phyloP scores from a whole-genome alignment of 306 rosid genomes.

The Citrullus amarus region DNA sequence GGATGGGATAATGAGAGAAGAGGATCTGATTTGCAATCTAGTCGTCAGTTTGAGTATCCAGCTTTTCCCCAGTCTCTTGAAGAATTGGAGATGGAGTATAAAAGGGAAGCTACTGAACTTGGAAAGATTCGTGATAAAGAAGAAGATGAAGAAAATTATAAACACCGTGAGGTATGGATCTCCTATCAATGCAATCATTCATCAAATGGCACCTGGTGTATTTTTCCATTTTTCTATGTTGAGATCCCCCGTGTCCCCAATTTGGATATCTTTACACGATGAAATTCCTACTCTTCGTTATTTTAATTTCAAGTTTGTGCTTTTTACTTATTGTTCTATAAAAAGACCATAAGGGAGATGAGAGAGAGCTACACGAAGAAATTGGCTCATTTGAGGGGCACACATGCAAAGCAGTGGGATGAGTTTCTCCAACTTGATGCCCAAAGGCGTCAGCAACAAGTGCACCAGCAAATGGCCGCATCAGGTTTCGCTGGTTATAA shows the following conservation, averaged over 20 bases:
- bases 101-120: constrained; percentile 68
- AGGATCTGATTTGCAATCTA: constrained; percentile 59
- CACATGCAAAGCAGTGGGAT: constrained; percentile 77
- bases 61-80: constrained; percentile 54
- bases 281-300: background rate
- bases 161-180: constrained; percentile 82
- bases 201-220: constrained; percentile 10
- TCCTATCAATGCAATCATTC: constrained; percentile 2
- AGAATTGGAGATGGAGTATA: constrained; percentile 74
- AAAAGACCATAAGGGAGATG: constrained; percentile 71
- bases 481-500: constrained; percentile 64
- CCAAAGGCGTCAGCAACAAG: constrained; percentile 68
- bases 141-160: constrained; percentile 89
- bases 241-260: background rate
- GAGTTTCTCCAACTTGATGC: constrained; percentile 72
- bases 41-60: constrained; percentile 50
- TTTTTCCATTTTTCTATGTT: background rate
- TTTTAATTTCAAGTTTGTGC: constrained; percentile 16
- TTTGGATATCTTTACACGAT: background rate
- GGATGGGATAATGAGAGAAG: constrained; percentile 73
- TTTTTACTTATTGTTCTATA: constrained; percentile 18
- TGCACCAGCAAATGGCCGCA: constrained; percentile 46
- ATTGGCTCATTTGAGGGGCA: constrained; percentile 50
- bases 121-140: constrained; percentile 68
- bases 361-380: constrained; percentile 77